These are phyloP conservation scores for Salix exigua DNA, from an alignment of 345 rosid species.

Conservation along the genomic window DNA sequence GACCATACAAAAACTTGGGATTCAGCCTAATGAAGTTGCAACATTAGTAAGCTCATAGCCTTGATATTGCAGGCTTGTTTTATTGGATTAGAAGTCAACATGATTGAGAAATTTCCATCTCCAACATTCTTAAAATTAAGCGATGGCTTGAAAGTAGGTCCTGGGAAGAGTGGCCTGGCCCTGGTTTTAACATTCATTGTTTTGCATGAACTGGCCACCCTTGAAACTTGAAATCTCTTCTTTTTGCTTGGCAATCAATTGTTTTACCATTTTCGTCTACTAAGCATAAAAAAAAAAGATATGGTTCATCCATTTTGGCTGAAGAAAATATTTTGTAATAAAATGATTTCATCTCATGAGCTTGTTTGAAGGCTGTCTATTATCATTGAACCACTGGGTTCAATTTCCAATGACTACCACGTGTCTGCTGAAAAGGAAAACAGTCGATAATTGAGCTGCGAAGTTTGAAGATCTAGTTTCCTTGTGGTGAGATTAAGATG, in stretches of 20 bases:
- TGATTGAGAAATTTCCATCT: neutral
- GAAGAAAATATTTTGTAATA: neutral
- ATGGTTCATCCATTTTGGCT: neutral
- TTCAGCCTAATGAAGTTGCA: conserved; percentile 72
- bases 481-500: conserved; percentile 2
- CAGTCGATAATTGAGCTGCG: neutral
- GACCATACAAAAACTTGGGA: conserved; percentile 63
- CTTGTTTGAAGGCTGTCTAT: neutral
- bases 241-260: neutral
- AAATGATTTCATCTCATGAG: neutral
- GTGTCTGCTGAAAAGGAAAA: neutral
- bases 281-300: neutral
- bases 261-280: neutral
- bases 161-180: neutral
- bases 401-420: neutral
- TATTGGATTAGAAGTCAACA: conserved; percentile 2
- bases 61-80: conserved; percentile 3
- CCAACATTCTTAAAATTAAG: neutral
- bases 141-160: neutral
- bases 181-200: neutral
- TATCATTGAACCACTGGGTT: neutral
- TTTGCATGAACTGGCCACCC: neutral
- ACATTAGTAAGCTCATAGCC: conserved; percentile 56
- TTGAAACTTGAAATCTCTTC: neutral
- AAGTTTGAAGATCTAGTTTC: neutral